Base-by-base conservation (phyloP, 352 stramenopile genomes). In the Globisporangium echinulatum region DNA sequence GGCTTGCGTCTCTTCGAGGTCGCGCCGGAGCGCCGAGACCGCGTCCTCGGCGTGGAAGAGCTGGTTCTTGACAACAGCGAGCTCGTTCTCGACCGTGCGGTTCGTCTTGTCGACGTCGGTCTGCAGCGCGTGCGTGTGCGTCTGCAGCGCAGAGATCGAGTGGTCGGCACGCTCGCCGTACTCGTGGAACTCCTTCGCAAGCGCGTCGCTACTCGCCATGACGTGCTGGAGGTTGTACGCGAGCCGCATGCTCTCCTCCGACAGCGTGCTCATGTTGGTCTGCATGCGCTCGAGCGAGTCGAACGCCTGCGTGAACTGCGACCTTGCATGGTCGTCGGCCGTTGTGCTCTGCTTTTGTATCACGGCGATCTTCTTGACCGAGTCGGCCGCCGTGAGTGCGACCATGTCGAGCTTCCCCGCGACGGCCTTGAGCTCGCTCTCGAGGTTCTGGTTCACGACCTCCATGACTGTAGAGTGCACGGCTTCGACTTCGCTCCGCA, bases 21-120 rank as follows among this genome's bases (percentile, higher is more conserved):
- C 79, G 7, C 78, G 68, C 14, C 75, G 76, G 47, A 90, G 58
- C 3, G 66, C 72, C 1, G 82, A 87, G 7, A 76, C 83, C 1
- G 74, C 68, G 49, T 92, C 82, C 64, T 92, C 82, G 7, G 87
- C 72, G 58, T 86, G 75, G 64, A 88, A 92, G 3, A 92, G 67
- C 42, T 92, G 79, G 59, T 86, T 88, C 61, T 90, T 92, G 40
- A 85, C 70, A 42, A 81, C 39, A 0, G 63, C 58, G 10, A 92
- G 59, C 62, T 92, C 82, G 37, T 86, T 89, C 43, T 89, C 79
- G 13, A 77, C 72, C 1, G 66, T 63, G 44, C 85, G 73, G 15
- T 61, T 73, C 17, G 74, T 67, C 52, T 80, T 83, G 15, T 86
- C 79, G 8, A 87, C 61, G 8, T 82, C 74, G 0, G 51, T 60